These are phyloP conservation scores for Euphorbia peplus DNA, from an alignment of 345 rosid genomes.

Conservation along the genomic window DNA sequence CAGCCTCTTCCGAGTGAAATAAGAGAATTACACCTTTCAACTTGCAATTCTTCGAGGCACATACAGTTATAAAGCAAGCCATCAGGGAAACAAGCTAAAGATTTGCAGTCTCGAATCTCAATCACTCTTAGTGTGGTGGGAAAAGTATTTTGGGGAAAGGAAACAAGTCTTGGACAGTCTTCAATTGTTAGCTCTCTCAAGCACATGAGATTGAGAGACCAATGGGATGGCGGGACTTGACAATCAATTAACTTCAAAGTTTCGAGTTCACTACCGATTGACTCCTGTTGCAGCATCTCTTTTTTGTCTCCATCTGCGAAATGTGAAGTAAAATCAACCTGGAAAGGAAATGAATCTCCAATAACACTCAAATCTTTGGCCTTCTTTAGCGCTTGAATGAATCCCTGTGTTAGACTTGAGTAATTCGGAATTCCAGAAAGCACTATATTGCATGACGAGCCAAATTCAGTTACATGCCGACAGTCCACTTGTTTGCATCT, in stretches of 20 bases:
- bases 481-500: slow-evolving; percentile 5
- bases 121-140: background rate
- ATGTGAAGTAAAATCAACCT: background rate
- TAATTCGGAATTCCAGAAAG: background rate
- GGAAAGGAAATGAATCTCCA: background rate
- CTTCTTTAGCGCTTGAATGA: background rate
- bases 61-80: background rate
- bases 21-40: background rate
- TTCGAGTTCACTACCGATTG: background rate
- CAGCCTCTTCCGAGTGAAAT: background rate
- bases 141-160: background rate
- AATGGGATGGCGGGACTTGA: background rate
- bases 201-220: slow-evolving; percentile 5
- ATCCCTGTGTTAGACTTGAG: background rate
- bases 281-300: background rate
- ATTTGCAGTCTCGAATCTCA: background rate
- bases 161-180: slow-evolving; percentile 9
- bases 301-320: background rate
- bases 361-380: slow-evolving; percentile 1
- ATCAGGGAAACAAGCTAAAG: background rate
- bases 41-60: background rate
- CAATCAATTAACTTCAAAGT: background rate
- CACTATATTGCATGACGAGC: background rate
- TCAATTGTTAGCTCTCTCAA: background rate
- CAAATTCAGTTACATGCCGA: background rate